These are phyloP conservation scores for Sonneratia caseolaris DNA, from an alignment of 345 rosid genomes.

Conservation along the genomic window DNA sequence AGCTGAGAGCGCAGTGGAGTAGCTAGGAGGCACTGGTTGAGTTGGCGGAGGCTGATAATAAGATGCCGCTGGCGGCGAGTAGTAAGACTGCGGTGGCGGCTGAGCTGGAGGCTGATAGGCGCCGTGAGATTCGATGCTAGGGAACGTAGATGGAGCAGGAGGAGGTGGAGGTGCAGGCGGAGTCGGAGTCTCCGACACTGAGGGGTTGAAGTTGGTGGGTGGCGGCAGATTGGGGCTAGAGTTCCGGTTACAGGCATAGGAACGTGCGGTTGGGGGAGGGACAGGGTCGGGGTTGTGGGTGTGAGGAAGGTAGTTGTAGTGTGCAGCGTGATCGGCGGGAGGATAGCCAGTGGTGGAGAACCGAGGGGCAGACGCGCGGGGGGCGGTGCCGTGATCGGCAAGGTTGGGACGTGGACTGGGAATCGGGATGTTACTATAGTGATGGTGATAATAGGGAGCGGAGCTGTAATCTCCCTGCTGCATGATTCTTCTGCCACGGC, in stretches of 20 bases:
- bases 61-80: constrained; percentile 13
- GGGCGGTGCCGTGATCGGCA: constrained; percentile 31
- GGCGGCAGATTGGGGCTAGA: constrained; percentile 16
- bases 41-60: not conserved
- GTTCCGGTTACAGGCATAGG: constrained; percentile 33
- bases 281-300: constrained; percentile 44
- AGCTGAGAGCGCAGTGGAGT: constrained; percentile 1
- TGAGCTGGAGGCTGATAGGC: constrained; percentile 41
- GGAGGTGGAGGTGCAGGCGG: constrained; percentile 19
- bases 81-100: constrained; percentile 40
- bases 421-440: constrained; percentile 40
- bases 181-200: constrained; percentile 25
- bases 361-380: constrained; percentile 85
- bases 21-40: constrained; percentile 7
- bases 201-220: constrained; percentile 23
- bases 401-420: constrained; percentile 30
- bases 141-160: constrained; percentile 14
- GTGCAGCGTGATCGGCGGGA: constrained; percentile 42
- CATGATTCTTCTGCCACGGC: constrained; percentile 18
- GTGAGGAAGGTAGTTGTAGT: constrained; percentile 40
- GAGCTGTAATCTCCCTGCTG: constrained; percentile 76
- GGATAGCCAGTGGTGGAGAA: constrained; percentile 35
- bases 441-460: constrained; percentile 27
- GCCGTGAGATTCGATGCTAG: constrained; percentile 48
- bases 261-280: constrained; percentile 65